phyloP scores from a whole-genome alignment of 2,329 filamentous ascomycete species.

The Helotiales sp. region DNA sequence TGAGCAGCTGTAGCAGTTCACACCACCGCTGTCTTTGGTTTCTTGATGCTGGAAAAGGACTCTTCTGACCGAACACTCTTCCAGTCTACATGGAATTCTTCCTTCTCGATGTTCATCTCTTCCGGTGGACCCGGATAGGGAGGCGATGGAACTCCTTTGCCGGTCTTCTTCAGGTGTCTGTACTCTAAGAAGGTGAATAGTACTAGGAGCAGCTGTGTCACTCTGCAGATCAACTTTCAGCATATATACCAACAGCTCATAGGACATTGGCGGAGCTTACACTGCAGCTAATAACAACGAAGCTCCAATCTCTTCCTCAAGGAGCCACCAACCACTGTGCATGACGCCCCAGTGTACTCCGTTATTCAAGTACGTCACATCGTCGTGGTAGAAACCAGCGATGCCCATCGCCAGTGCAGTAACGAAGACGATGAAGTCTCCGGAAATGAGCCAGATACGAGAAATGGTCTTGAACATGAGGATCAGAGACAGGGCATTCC shows the following conservation, averaged over 20 bases:
- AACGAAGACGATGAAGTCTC: background rate
- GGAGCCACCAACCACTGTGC: background rate
- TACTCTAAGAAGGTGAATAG: slow-evolving; percentile 1
- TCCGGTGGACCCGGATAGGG: background rate
- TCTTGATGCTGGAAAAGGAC: background rate
- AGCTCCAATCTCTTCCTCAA: slow-evolving; percentile 3
- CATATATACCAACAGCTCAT: background rate
- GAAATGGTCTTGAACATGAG: background rate
- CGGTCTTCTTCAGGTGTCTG: background rate
- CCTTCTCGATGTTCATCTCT: background rate
- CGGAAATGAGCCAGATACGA: background rate
- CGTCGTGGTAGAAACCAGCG: slow-evolving; percentile 1
- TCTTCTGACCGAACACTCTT: slow-evolving; percentile 8
- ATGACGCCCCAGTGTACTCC: background rate
- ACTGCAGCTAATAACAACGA: slow-evolving; percentile 1
- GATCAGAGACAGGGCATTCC: background rate
- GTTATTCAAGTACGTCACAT: slow-evolving; percentile 2
- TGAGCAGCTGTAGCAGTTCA: too few species aligned
- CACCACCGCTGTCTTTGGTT: background rate
- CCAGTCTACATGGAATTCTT: slow-evolving; percentile 1
- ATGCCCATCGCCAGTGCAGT: background rate
- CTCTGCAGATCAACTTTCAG: background rate
- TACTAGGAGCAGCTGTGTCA: background rate
- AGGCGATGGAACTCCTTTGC: background rate
- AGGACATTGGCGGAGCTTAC: background rate